phyloP scores from a whole-genome alignment of 441 rosid genomes.

The Metrosideros polymorpha region DNA sequence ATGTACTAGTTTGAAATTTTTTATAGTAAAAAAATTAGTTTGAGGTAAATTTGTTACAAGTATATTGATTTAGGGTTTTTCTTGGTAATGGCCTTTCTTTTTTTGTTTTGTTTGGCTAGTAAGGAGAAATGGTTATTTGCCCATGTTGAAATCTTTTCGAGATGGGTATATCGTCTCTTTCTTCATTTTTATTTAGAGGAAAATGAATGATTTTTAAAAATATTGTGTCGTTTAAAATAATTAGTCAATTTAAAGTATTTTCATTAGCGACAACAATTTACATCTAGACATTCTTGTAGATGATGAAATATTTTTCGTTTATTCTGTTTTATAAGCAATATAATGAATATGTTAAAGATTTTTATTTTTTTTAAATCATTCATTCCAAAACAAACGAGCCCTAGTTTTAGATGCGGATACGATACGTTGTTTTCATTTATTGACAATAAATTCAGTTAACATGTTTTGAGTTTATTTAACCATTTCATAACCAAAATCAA shows the following conservation, averaged over 20 bases:
- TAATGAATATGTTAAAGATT: neutral
- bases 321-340: neutral
- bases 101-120: neutral
- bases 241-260: neutral
- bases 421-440: neutral
- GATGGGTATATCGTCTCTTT: neutral
- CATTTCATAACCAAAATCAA: neutral
- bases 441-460: neutral
- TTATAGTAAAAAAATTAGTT: no score
- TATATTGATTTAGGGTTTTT: no score
- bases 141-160: fast-evolving
- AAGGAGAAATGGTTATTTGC: neutral
- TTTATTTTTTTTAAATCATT: neutral
- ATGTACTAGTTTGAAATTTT: no score
- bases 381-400: neutral
- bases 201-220: neutral
- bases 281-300: neutral
- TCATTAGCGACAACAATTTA: neutral
- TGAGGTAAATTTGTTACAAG: no score
- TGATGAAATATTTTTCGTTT: neutral
- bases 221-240: neutral
- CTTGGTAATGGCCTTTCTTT: no score
- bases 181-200: neutral
- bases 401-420: no score
- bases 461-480: neutral